phyloP scores from a whole-genome alignment of 805 yeast genomes.

The Saccharomycopsis oosterbeekiorum region DNA sequence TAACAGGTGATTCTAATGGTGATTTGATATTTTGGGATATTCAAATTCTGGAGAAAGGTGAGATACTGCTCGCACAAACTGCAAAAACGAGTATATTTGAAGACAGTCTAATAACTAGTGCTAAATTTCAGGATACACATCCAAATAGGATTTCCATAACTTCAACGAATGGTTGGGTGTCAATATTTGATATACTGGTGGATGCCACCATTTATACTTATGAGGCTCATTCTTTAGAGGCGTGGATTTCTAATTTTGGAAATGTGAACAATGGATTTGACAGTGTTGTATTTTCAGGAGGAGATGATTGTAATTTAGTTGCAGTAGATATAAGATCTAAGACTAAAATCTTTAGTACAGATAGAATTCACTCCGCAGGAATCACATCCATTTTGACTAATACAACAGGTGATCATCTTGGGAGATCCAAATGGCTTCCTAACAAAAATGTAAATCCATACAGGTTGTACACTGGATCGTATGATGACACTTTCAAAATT shows the following conservation, averaged over 20 bases:
- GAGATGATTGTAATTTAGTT: slow-evolving; percentile 72
- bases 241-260: slow-evolving; percentile 18
- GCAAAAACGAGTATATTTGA: neutral
- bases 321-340: slow-evolving; percentile 56
- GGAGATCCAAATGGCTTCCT: slow-evolving; percentile 32
- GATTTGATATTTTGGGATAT: slow-evolving; percentile 51
- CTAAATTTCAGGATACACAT: slow-evolving; percentile 9
- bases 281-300: slow-evolving; percentile 74
- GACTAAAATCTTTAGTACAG: slow-evolving; percentile 27
- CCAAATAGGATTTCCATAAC: slow-evolving; percentile 4
- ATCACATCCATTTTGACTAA: slow-evolving; percentile 69
- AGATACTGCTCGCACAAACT: neutral
- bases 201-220: neutral
- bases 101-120: slow-evolving; percentile 9
- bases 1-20: slow-evolving; percentile 78
- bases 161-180: slow-evolving; percentile 8
- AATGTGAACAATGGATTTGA: slow-evolving; percentile 4
- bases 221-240: slow-evolving; percentile 6
- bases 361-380: slow-evolving; percentile 79
- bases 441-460: slow-evolving; percentile 29
- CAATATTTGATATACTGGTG: neutral
- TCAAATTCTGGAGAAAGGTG: slow-evolving; percentile 17
- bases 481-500: slow-evolving; percentile 68
- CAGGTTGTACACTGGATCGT: slow-evolving; percentile 77
- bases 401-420: slow-evolving; percentile 28